Evolutionary conservation across 768 basidiomycete genomes (phyloP).

Genomic region (Tulasnella sp.): DNA sequence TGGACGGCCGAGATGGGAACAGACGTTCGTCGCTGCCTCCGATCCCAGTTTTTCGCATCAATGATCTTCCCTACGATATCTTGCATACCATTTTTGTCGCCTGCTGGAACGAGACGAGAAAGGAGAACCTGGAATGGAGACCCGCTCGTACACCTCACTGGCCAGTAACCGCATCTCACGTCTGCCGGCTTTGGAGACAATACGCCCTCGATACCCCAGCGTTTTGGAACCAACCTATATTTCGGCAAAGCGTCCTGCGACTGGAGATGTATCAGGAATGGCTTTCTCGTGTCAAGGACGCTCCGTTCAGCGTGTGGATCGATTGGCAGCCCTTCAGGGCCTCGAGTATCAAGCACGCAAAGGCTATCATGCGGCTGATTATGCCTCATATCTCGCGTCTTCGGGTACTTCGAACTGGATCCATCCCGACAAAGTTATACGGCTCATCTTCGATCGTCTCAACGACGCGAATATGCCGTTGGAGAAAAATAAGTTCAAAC

Average conservation of each 20-base stretch:
- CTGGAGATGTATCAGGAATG: not conserved
- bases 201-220: not conserved
- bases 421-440: not conserved
- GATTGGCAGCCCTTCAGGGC: not conserved
- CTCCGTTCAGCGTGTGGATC: not conserved
- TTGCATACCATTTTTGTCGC: too few species aligned
- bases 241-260: not conserved
- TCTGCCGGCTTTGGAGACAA: constrained; percentile 1
- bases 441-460: not conserved
- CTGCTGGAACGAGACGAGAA: too few species aligned
- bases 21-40: constrained; percentile 29
- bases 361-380: not conserved
- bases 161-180: not conserved
- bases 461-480: not conserved
- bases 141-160: not conserved
- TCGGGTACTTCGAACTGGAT: not conserved
- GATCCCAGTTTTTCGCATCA: constrained; percentile 51
- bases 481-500: not conserved
- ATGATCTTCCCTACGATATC: too few species aligned
- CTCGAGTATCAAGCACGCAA: not conserved
- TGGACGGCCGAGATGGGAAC: too few species aligned
- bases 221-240: not conserved
- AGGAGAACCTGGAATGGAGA: too few species aligned
- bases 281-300: not conserved
- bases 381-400: not conserved